A percentile compares a stretch with the other conserved stretches of the same genome.
Evolutionary conservation across 441 rosid species (phyloP).

Genomic region (Erodium moschatum): DNA sequence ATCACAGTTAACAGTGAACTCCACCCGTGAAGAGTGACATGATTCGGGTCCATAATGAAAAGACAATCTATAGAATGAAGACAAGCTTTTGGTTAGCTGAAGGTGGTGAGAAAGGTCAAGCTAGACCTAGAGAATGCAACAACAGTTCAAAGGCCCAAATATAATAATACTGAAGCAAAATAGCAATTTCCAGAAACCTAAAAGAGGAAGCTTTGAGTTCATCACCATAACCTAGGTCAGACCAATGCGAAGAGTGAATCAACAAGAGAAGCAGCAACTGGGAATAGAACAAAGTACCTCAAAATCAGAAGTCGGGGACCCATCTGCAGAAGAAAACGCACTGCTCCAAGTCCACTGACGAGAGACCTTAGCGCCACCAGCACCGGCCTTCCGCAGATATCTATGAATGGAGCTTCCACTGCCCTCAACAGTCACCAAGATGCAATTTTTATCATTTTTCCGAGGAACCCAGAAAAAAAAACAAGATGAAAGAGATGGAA

Average conservation of each 20-base stretch:
- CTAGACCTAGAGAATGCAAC: neutral
- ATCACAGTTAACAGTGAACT: neutral
- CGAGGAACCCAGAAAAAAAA: constrained; percentile 1
- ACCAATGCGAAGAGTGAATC: constrained; percentile 2
- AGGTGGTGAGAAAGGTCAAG: neutral
- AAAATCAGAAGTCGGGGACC: constrained; percentile 11
- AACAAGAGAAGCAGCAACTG: neutral
- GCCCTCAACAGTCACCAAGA: constrained; percentile 2
- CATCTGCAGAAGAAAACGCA: constrained; percentile 13
- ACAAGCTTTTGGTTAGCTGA: neutral
- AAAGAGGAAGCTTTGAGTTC: neutral
- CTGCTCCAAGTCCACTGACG: constrained; percentile 11
- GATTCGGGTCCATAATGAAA: neutral
- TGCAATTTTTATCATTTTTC: neutral
- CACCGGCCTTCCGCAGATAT: constrained; percentile 8
- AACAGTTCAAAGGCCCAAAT: neutral
- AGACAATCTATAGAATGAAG: neutral
- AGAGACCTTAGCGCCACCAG: constrained; percentile 8
- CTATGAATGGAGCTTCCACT: constrained; percentile 12
- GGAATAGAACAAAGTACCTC: constrained; percentile 7
- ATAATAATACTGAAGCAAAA: neutral
- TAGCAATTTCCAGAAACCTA: constrained; percentile 4
- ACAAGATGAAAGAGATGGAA: neutral
- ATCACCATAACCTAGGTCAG: neutral
- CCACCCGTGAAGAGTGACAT: constrained; percentile 8